Percentiles rank a stretch among this genome's conserved stretches.
Conservation (phyloP, 306 rosid genomes). For the Crotalaria pallida region DNA sequence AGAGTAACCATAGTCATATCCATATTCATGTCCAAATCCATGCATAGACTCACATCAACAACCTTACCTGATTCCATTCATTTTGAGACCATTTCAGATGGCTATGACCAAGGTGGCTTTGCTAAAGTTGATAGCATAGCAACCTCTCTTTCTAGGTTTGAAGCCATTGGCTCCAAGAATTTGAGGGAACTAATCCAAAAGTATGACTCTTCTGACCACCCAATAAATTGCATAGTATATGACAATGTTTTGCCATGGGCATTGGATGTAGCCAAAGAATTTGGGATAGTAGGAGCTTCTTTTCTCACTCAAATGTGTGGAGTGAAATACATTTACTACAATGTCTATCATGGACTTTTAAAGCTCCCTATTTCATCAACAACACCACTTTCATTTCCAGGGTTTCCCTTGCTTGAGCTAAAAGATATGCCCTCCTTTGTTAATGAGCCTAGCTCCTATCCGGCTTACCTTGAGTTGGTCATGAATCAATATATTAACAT, state of each 20-base stretch:
- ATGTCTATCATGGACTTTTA: constrained; percentile 31
- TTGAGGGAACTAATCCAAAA: constrained; percentile 40
- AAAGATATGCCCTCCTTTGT: constrained; percentile 53
- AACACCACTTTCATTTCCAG: constrained; percentile 26
- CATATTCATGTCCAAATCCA: constrained; percentile 40
- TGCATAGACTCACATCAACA: constrained; percentile 28
- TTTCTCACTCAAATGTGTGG: constrained; percentile 56
- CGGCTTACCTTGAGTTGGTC: constrained; percentile 44
- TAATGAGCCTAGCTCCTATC: constrained; percentile 30
- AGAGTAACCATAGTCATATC: constrained; percentile 46
- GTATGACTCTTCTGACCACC: constrained; percentile 19
- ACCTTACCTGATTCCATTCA: constrained; percentile 20
- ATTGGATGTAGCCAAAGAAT: constrained; percentile 47
- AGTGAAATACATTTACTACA: constrained; percentile 35
- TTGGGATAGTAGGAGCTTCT: constrained; percentile 37
- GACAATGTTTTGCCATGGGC: constrained; percentile 50
- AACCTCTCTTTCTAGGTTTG: constrained; percentile 32
- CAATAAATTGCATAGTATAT: constrained; percentile 43
- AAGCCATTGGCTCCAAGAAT: constrained; percentile 34
- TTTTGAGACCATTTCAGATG: constrained; percentile 60
- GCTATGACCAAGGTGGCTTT: constrained; percentile 59
- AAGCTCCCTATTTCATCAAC: constrained; percentile 32
- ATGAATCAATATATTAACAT: constrained; percentile 48
- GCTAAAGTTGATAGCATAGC: constrained; percentile 18
- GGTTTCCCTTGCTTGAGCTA: constrained; percentile 42